These are phyloP conservation scores for Psidium friedrichsthalianum DNA, from an alignment of 345 rosid genomes.

Conservation along the genomic window DNA sequence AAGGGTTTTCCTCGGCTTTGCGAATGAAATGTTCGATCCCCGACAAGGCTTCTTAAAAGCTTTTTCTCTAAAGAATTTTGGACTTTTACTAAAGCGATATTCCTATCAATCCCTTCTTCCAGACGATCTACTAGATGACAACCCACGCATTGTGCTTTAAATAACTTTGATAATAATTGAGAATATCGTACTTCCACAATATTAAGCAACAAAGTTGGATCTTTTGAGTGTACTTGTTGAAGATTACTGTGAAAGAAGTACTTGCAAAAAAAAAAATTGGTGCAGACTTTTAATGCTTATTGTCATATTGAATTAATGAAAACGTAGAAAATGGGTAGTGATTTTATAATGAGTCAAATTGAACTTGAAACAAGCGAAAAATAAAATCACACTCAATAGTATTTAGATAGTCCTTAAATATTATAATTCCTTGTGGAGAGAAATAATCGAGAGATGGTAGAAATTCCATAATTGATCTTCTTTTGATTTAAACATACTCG, in stretches of 20 bases:
- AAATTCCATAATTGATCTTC: neutral
- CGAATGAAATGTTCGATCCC: neutral
- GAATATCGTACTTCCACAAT: neutral
- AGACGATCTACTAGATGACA: neutral
- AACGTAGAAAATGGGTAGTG: neutral
- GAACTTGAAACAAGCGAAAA: neutral
- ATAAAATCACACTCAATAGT: neutral
- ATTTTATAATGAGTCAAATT: neutral
- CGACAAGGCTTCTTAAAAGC: neutral
- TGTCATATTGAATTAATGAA: neutral
- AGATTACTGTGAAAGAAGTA: neutral
- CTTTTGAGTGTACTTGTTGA: neutral
- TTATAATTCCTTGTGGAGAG: neutral
- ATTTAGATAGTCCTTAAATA: neutral
- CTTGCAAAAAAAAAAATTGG: neutral
- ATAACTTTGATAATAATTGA: neutral
- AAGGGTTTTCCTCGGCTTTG: neutral
- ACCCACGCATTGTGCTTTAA: rapidly evolving
- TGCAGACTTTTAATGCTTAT: neutral
- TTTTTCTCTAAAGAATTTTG: neutral
- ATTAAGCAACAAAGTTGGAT: neutral
- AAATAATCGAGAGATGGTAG: neutral
- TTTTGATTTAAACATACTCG: neutral
- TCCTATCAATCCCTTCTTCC: neutral
- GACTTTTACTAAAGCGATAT: neutral